Conservation (phyloP, 306 rosid genomes). For the Trifolium fragiferum region DNA sequence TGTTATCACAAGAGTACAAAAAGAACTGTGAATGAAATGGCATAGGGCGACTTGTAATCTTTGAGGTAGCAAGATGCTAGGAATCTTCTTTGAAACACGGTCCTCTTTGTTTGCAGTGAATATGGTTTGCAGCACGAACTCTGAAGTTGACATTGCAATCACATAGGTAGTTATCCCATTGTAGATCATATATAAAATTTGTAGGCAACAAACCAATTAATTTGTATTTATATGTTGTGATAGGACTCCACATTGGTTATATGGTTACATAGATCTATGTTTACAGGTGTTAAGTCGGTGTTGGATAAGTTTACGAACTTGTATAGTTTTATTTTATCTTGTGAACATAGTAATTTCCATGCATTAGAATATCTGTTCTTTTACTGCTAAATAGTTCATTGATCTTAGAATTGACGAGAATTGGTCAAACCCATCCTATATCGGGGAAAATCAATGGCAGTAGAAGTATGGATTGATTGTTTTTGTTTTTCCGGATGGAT, state of each 20-base stretch:
- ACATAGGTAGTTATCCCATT: slow-evolving; percentile 26
- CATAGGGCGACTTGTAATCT: slow-evolving; percentile 26
- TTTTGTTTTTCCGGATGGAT: too few species aligned
- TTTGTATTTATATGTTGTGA: slow-evolving; percentile 42
- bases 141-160: slow-evolving; percentile 22
- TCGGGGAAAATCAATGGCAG: not conserved
- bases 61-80: slow-evolving; percentile 36
- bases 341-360: not conserved
- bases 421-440: not conserved
- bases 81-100: slow-evolving; percentile 15
- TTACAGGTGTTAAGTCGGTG: slow-evolving; percentile 5
- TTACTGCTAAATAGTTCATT: not conserved
- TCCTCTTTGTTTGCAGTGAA: slow-evolving; percentile 33
- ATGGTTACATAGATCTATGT: slow-evolving; percentile 23
- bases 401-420: not conserved
- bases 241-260: not conserved
- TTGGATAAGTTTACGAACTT: slow-evolving; percentile 9
- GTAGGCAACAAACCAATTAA: slow-evolving; percentile 35
- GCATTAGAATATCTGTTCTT: not conserved
- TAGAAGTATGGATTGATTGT: not conserved
- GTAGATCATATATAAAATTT: slow-evolving; percentile 45
- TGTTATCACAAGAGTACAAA: slow-evolving; percentile 11
- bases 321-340: slow-evolving; percentile 1
- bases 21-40: slow-evolving; percentile 29
- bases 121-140: slow-evolving; percentile 26